Conservation (phyloP, 1,284 basidiomycete species). For the Cutaneotrichosporon sp. region DNA sequence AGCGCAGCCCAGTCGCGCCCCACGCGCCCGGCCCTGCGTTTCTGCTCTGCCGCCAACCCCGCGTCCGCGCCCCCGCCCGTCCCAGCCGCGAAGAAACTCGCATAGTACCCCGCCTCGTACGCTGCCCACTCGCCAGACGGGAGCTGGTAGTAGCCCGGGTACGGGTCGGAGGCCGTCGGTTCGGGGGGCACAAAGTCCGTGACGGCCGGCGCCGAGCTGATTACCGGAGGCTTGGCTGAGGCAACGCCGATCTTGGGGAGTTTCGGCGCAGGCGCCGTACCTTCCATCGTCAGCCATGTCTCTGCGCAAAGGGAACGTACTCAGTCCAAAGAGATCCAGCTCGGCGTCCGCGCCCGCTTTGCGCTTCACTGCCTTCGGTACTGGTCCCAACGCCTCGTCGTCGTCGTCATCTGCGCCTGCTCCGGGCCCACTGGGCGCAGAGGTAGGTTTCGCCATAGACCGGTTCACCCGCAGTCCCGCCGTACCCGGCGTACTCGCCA, state of each 20-base stretch:
- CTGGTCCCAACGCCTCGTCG: conserved; percentile 14
- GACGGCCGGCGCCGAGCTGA: conserved; percentile 40
- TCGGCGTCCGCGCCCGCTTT: conserved; percentile 17
- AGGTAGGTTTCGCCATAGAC: conserved; percentile 23
- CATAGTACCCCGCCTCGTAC: conserved; percentile 70
- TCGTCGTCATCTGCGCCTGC: conserved; percentile 19
- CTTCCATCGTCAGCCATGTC: not conserved
- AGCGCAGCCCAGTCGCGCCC: conserved; percentile 43
- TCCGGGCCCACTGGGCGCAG: too few species aligned
- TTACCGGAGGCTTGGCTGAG: conserved; percentile 28
- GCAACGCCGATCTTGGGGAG: not conserved
- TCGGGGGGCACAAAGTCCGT: conserved; percentile 65
- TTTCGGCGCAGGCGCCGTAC: not conserved
- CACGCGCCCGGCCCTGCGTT: conserved; percentile 13
- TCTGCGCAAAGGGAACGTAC: conserved; percentile 21
- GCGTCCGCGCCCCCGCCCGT: not conserved
- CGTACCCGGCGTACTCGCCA: conserved; percentile 5
- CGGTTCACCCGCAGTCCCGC: conserved; percentile 28
- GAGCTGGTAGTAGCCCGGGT: conserved; percentile 81
- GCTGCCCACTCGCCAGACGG: conserved; percentile 74
- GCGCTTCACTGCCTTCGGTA: conserved; percentile 19
- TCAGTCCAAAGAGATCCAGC: conserved; percentile 44
- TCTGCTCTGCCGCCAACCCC: conserved; percentile 5
- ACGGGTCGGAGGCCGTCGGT: conserved; percentile 67
- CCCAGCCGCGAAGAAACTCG: conserved; percentile 52